Conservation (phyloP, 805 yeast species). For the Zygosaccharomyces gambellarensis region DNA sequence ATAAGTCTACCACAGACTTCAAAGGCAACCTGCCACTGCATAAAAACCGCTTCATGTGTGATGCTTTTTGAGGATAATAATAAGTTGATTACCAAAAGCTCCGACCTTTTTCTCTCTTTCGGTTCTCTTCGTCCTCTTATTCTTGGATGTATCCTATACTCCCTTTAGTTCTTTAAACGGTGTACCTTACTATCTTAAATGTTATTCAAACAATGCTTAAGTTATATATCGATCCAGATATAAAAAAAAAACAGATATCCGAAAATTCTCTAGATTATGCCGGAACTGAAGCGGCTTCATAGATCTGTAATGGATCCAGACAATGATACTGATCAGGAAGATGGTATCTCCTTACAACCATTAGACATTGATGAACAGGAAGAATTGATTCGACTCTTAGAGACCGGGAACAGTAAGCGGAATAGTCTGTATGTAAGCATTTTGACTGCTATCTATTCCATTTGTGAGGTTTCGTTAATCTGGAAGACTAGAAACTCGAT, state of each 20-base stretch:
- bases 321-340: slow-evolving; percentile 12
- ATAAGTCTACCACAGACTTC: slow-evolving; percentile 23
- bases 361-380: slow-evolving; percentile 34
- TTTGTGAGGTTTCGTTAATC: slow-evolving; percentile 26
- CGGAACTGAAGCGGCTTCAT: slow-evolving; percentile 24
- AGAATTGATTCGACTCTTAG: slow-evolving; percentile 26
- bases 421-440: slow-evolving; percentile 21
- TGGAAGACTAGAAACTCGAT: slow-evolving; percentile 17
- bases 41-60: slow-evolving; percentile 8
- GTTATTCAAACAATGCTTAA: neutral
- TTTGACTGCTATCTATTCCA: slow-evolving; percentile 18
- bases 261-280: slow-evolving; percentile 12
- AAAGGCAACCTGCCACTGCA: slow-evolving; percentile 11
- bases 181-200: neutral
- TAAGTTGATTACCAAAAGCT: neutral
- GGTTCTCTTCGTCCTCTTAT: neutral
- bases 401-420: slow-evolving; percentile 17
- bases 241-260: neutral
- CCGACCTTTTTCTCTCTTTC: neutral
- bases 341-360: slow-evolving; percentile 17
- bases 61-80: neutral
- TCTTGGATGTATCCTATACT: too few species aligned
- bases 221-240: neutral
- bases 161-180: neutral
- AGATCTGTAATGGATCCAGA: slow-evolving; percentile 11